phyloP scores from a whole-genome alignment of 2,329 filamentous ascomycete species.

The Talaromyces sp. region DNA sequence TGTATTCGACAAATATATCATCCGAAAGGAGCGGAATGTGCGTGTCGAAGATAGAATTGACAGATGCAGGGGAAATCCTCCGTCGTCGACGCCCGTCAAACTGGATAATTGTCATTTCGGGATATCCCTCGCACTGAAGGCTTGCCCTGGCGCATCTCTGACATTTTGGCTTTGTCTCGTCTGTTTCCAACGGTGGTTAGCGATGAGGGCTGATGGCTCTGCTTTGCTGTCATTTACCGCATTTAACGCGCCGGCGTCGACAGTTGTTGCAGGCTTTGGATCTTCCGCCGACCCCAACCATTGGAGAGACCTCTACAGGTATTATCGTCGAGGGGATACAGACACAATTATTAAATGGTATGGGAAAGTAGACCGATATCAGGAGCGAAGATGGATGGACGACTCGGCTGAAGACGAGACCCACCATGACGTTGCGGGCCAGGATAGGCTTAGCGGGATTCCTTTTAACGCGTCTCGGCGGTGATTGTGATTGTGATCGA shows the following conservation, averaged over 20 bases:
- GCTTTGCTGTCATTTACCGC: neutral
- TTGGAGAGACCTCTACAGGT: neutral
- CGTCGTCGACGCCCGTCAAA: constrained; percentile 3
- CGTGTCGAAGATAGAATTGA: neutral
- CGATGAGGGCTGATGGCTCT: neutral
- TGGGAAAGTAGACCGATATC: neutral
- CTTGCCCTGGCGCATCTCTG: constrained; percentile 5
- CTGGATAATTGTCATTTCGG: constrained; percentile 8
- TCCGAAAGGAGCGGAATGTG: neutral
- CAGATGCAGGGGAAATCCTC: neutral
- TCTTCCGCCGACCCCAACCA: constrained; percentile 10
- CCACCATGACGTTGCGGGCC: neutral
- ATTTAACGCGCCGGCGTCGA: constrained; percentile 9
- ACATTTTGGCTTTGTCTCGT: constrained; percentile 7
- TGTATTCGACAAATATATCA: constrained; percentile 8
- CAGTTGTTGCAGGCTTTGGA: constrained; percentile 8
- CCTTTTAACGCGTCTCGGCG: neutral
- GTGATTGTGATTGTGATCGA: no score
- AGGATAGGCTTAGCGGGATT: neutral
- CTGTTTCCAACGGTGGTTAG: neutral
- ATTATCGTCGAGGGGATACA: neutral
- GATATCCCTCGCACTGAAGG: constrained; percentile 2
- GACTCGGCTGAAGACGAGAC: neutral
- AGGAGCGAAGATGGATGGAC: neutral
- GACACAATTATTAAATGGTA: neutral